Evolutionary conservation across 192 early-diverging fungal genomes (phyloP).

Genomic region (Mycoemilia scoparia): DNA sequence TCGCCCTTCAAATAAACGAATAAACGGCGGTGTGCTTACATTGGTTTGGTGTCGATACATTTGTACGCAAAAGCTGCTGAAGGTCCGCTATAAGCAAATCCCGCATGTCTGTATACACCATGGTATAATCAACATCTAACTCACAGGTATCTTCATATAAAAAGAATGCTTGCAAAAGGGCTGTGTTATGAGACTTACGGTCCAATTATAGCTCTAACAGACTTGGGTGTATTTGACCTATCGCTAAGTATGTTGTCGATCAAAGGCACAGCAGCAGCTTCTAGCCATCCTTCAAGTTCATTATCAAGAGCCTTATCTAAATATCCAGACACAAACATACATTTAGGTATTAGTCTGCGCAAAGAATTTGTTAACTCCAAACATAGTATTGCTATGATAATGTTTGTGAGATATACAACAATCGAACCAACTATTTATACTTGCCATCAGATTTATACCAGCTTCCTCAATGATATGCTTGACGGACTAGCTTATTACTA

Average conservation of each 20-base stretch:
- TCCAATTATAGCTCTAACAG: constrained; percentile 19
- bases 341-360: too few species aligned
- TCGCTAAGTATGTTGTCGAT: constrained; percentile 6
- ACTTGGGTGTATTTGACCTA: constrained; percentile 5
- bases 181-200: constrained; percentile 2
- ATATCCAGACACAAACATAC: too few species aligned
- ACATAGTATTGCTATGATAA: too few species aligned
- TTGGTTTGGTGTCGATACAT: constrained; percentile 34
- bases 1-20: too few species aligned
- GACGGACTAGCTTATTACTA: too few species aligned
- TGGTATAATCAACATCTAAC: constrained; percentile 25
- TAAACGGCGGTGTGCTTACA: too few species aligned
- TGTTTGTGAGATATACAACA: too few species aligned
- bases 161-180: not conserved
- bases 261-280: constrained; percentile 7
- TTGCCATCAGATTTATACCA: too few species aligned
- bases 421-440: too few species aligned
- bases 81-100: constrained; percentile 76
- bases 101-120: constrained; percentile 76
- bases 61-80: constrained; percentile 80
- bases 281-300: constrained; percentile 19
- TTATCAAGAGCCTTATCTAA: too few species aligned
- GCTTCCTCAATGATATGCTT: too few species aligned
- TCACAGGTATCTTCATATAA: constrained; percentile 3
- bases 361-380: too few species aligned